Conservation (phyloP, 768 basidiomycete species). For the Suillus luteus region DNA sequence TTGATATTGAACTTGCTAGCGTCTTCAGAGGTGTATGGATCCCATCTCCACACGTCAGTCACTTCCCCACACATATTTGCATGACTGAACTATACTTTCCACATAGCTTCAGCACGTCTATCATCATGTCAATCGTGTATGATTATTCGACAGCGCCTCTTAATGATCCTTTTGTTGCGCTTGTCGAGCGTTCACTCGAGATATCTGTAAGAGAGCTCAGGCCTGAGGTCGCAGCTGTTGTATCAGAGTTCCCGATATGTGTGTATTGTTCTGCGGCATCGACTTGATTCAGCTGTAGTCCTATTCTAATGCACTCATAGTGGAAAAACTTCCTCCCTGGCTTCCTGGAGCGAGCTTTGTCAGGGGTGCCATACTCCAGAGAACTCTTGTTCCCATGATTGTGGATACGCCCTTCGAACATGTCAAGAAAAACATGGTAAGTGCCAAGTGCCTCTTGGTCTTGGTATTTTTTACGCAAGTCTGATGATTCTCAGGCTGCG, state of each 20-base stretch:
- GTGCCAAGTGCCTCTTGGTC: constrained; percentile 11
- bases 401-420: constrained; percentile 27
- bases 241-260: constrained; percentile 23
- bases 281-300: neutral
- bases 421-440: constrained; percentile 25
- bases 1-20: constrained; percentile 30
- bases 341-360: constrained; percentile 26
- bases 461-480: neutral
- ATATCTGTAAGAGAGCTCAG: constrained; percentile 19
- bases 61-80: neutral
- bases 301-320: constrained; percentile 8
- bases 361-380: constrained; percentile 16
- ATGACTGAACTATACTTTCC: neutral
- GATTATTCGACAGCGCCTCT: constrained; percentile 21
- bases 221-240: constrained; percentile 20
- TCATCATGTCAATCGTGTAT: constrained; percentile 28
- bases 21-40: constrained; percentile 24
- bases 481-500: constrained; percentile 14
- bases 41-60: constrained; percentile 27
- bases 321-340: constrained; percentile 26
- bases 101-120: constrained; percentile 23
- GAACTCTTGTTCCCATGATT: constrained; percentile 13
- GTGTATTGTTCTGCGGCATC: constrained; percentile 6
- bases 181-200: constrained; percentile 17
- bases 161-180: constrained; percentile 25